Base-by-base conservation (phyloP, 495 filamentous ascomycete species). In the Trichocladium uniseriatum region DNA sequence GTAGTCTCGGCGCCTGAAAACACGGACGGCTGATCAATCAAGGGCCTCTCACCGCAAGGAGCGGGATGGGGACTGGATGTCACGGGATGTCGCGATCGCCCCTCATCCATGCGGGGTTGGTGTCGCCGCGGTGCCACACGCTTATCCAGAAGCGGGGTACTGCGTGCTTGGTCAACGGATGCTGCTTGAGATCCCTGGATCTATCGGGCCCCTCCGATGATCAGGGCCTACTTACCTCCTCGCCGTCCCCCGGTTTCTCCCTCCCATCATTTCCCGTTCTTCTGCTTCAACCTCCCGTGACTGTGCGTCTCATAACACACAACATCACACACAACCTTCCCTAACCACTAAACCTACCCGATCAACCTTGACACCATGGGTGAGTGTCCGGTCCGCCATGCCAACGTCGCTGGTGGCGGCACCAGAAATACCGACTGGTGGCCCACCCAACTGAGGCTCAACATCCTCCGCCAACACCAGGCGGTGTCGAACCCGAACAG, bases 401-500 rank as follows among this genome's bases (percentile, higher is more conserved):
- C 70, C 72, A 81, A 79, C 56, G 68, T 77, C 43, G 81, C 67
- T 51, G 81, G 80, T 52, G 73, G 70, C 45, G 81, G 81, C 62
- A 82, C 78, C 58, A 62, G 66, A 43, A 83, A 82, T 67, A 44
- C 19, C 39, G 79, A 84, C 74, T 86, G 82, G 82, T 87, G 83
- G 83, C 82, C 83, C 32, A 68, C 76, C 39, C 61, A 71, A 54
- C 68, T 87, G 41, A 77, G 71, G 62, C 68, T 85, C 39, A 79
- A 79, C 69, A 81, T 86, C 67, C 79, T 87, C 37, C 83, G 82
- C 57, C 83, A 87, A 64, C 79, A 84, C 62, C 79, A 73, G 36
- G 52, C 67, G 7, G 66, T 68, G n/a, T 77, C 77, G 47, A 82
- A 80, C 62, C 82, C 83, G 4, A 51, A 76, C 51, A 62, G 49